Conservation (phyloP, 1,284 basidiomycete species). For the Coriolopsis trogii region DNA sequence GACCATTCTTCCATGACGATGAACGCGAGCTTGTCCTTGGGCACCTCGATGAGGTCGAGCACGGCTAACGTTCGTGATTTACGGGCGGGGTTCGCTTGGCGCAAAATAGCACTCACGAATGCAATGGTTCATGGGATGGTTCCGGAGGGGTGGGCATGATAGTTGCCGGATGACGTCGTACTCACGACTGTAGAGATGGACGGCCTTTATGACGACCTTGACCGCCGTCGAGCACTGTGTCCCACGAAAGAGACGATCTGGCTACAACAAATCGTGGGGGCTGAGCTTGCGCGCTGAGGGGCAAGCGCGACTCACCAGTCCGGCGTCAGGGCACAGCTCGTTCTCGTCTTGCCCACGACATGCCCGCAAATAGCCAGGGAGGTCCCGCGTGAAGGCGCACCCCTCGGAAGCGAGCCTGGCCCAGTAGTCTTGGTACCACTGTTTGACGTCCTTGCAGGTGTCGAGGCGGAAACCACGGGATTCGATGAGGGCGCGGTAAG, state of each 20-base stretch:
- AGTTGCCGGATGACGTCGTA: conserved; percentile 58
- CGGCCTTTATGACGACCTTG: conserved; percentile 69
- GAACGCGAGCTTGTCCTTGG: conserved; percentile 57
- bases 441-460: conserved; percentile 65
- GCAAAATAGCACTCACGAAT: conserved; percentile 73
- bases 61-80: conserved; percentile 52
- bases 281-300: neutral
- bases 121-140: conserved; percentile 70
- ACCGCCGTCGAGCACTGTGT: conserved; percentile 49
- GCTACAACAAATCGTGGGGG: conserved; percentile 41
- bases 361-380: conserved; percentile 40
- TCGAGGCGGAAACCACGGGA: conserved; percentile 63
- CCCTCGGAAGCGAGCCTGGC: conserved; percentile 30
- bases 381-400: conserved; percentile 27
- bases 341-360: conserved; percentile 49
- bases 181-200: conserved; percentile 63
- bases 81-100: too few species aligned
- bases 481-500: conserved; percentile 52
- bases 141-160: conserved; percentile 50
- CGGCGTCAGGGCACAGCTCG: conserved; percentile 67
- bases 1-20: conserved; percentile 83
- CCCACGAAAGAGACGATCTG: conserved; percentile 72
- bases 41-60: conserved; percentile 59
- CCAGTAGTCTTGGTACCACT: conserved; percentile 49
- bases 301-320: conserved; percentile 53